These are phyloP conservation scores for Monosporascus sp. DNA, from an alignment of 2,329 filamentous ascomycete species.

Conservation along the genomic window DNA sequence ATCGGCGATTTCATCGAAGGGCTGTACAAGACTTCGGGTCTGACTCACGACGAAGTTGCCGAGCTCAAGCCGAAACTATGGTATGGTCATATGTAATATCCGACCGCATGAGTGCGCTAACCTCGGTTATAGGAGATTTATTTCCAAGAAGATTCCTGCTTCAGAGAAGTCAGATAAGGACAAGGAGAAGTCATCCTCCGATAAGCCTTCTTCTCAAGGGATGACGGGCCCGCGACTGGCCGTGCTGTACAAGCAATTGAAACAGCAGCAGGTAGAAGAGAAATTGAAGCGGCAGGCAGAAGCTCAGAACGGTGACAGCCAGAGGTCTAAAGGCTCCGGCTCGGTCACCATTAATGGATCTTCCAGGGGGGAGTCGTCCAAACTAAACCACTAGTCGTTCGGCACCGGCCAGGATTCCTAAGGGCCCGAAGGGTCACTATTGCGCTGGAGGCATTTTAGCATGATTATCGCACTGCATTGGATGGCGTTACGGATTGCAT, in stretches of 20 bases:
- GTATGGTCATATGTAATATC: constrained; percentile 14
- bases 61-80: constrained; percentile 31
- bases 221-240: constrained; percentile 29
- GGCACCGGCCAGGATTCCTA: not conserved
- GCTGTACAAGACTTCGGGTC: constrained; percentile 24
- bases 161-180: constrained; percentile 23
- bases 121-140: constrained; percentile 23
- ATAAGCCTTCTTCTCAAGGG: constrained; percentile 13
- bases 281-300: constrained; percentile 3
- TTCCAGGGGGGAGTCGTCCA: constrained; percentile 21
- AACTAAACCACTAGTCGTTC: constrained; percentile 13
- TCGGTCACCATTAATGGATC: constrained; percentile 19
- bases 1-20: constrained; percentile 31
- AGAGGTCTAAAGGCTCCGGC: constrained; percentile 19
- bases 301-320: constrained; percentile 18
- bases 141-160: constrained; percentile 29
- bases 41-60: constrained; percentile 22
- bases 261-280: constrained; percentile 10
- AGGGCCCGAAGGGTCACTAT: not conserved
- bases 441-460: not conserved
- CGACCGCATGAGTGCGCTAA: constrained; percentile 11
- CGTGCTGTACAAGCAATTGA: constrained; percentile 26
- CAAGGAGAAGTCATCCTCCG: constrained; percentile 15
- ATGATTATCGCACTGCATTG: not conserved
- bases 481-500: not conserved